Conservation (phyloP, 306 rosid genomes). For the Gastrolobium bilobum region DNA sequence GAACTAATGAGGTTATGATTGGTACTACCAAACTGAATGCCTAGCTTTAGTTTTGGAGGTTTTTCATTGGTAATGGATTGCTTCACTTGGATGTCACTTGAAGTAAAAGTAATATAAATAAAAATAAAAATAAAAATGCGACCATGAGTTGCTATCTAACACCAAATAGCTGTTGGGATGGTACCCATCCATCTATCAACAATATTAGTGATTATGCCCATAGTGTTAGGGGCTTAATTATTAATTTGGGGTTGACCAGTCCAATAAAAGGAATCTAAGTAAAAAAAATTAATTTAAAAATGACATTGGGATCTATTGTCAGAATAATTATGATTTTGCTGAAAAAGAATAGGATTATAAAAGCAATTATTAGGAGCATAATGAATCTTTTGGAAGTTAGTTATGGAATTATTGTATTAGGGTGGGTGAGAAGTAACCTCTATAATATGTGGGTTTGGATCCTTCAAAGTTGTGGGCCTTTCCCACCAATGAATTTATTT, state of each 20-base stretch:
- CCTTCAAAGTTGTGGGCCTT: constrained; percentile 3
- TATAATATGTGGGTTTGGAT: not conserved
- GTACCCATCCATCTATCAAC: constrained; percentile 69
- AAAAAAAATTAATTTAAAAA: not conserved
- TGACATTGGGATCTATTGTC: constrained; percentile 24
- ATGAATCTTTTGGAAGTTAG: constrained; percentile 30
- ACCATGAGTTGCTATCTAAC: constrained; percentile 58
- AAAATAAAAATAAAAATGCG: constrained; percentile 41
- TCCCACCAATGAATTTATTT: not conserved
- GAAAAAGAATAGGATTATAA: constrained; percentile 1
- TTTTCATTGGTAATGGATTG: constrained; percentile 56
- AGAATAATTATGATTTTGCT: constrained; percentile 24
- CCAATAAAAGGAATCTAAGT: constrained; percentile 12
- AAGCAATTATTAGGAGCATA: constrained; percentile 12
- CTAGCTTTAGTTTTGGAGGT: constrained; percentile 43
- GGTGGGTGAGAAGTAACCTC: constrained; percentile 24
- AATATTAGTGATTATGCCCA: constrained; percentile 34
- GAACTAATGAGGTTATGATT: constrained; percentile 49
- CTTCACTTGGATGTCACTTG: constrained; percentile 75
- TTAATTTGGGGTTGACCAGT: constrained; percentile 45
- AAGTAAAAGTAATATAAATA: constrained; percentile 72
- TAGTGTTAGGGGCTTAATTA: constrained; percentile 11
- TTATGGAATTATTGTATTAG: not conserved
- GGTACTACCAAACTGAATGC: constrained; percentile 62
- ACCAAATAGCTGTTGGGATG: constrained; percentile 89